A percentile compares a stretch with the other conserved stretches of the same genome.
Conservation (phyloP, 495 filamentous ascomycete genomes). For the Penicillium crystallinum region DNA sequence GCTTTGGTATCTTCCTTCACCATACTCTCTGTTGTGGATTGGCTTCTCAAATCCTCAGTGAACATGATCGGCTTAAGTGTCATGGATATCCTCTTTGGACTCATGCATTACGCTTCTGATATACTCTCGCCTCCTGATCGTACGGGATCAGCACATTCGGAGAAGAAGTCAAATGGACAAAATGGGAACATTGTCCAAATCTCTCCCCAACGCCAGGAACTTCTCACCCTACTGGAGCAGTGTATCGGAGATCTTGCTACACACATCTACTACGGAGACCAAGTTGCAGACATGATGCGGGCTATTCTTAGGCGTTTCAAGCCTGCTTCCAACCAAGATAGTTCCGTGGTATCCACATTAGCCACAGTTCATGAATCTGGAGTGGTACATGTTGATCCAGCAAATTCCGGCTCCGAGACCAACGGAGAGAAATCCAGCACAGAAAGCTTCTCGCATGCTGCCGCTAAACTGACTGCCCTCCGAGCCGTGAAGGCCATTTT, state of each 20-base stretch:
- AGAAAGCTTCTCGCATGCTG: constrained; percentile 61
- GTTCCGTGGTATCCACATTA: constrained; percentile 27
- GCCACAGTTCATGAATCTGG: constrained; percentile 39
- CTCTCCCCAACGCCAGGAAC: constrained; percentile 43
- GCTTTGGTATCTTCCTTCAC: constrained; percentile 65
- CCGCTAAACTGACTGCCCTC: constrained; percentile 71
- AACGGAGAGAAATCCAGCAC: constrained; percentile 31
- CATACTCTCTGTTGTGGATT: constrained; percentile 67
- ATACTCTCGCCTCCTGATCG: constrained; percentile 58
- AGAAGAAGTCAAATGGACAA: constrained; percentile 15
- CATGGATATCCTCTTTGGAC: constrained; percentile 80
- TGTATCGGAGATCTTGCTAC: constrained; percentile 84
- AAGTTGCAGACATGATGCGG: constrained; percentile 85
- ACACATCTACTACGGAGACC: constrained; percentile 90
- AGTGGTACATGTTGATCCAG: constrained; percentile 1
- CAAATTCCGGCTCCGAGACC: constrained; percentile 8
- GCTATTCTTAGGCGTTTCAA: constrained; percentile 72
- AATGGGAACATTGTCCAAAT: constrained; percentile 20
- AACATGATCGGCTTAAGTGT: constrained; percentile 92
- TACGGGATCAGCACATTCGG: constrained; percentile 23
- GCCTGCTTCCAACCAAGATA: constrained; percentile 46
- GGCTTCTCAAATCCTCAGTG: constrained; percentile 76
- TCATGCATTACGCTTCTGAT: constrained; percentile 72
- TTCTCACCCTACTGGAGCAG: constrained; percentile 62
- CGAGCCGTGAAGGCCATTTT: constrained; percentile 75